Percentiles rank a stretch among this genome's conserved stretches.
phyloP scores from a whole-genome alignment of 495 filamentous ascomycete species.

The Aspergillus steynii region DNA sequence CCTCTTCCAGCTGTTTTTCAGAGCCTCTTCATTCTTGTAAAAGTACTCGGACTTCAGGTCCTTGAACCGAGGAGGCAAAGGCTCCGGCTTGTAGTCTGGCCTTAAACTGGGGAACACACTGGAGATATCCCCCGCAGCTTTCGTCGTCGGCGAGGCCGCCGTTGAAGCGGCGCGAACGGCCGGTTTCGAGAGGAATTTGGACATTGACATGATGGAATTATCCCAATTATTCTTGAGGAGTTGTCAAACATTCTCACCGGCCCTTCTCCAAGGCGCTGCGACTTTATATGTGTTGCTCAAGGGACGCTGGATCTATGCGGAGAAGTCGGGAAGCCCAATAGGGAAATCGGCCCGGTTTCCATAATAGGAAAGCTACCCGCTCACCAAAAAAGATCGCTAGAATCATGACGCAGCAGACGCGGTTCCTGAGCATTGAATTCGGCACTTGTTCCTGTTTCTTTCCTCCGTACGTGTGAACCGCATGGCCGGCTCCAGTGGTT shows the following conservation, averaged over 20 bases:
- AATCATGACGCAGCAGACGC: neutral
- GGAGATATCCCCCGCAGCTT: conserved; percentile 72
- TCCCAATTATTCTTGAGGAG: neutral
- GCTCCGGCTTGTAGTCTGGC: conserved; percentile 61
- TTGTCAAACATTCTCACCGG: neutral
- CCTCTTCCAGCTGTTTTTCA: conserved; percentile 69
- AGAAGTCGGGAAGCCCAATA: conserved; percentile 15
- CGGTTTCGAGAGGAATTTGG: conserved; percentile 33
- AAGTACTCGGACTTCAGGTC: conserved; percentile 71
- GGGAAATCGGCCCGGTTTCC: conserved; percentile 19
- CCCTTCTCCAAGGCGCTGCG: neutral
- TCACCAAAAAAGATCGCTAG: too few species aligned
- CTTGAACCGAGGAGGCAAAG: conserved; percentile 71
- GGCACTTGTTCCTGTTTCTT: neutral
- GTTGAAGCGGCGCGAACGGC: conserved; percentile 39
- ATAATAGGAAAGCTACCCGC: neutral
- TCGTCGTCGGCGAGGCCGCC: conserved; percentile 37
- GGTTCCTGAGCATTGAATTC: neutral
- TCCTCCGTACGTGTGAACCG: neutral
- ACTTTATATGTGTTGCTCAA: conserved; percentile 11
- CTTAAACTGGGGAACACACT: conserved; percentile 77
- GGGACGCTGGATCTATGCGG: conserved; percentile 3
- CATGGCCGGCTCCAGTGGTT: neutral
- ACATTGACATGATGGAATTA: conserved; percentile 30
- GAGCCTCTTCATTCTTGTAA: conserved; percentile 57